Evolutionary conservation across 768 basidiomycete genomes (phyloP).

Genomic region (Punctularia strigosozonata): DNA sequence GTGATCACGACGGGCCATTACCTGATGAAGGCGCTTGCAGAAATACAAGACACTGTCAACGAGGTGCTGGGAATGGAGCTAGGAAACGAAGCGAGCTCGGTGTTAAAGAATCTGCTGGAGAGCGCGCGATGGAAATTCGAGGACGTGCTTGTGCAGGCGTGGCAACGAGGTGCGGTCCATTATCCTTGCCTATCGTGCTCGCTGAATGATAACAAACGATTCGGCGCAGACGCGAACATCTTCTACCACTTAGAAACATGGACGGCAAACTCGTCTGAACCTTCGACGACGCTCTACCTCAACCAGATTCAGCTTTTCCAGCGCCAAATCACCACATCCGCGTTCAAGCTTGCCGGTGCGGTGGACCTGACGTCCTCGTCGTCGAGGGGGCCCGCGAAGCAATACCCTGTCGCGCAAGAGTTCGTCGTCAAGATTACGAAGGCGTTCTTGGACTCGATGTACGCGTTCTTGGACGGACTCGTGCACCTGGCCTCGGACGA

Average conservation of each 20-base stretch:
- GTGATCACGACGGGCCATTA: conserved; percentile 77
- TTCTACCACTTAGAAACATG: conserved; percentile 87
- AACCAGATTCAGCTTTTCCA: conserved; percentile 75
- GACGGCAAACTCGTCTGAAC: conserved; percentile 48
- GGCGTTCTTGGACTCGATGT: conserved; percentile 77
- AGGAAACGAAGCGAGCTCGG: conserved; percentile 56
- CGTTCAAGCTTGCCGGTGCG: conserved; percentile 75
- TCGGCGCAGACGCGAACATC: conserved; percentile 58
- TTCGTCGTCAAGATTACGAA: conserved; percentile 68
- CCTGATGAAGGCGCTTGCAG: conserved; percentile 67
- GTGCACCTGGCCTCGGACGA: conserved; percentile 70
- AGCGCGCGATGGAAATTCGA: conserved; percentile 82
- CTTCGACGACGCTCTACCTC: conserved; percentile 64
- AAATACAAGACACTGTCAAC: conserved; percentile 77
- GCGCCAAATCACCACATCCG: conserved; percentile 58
- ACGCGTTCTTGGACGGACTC: conserved; percentile 79
- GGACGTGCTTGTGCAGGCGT: conserved; percentile 64
- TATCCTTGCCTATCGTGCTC: conserved; percentile 3
- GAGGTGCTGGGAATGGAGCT: conserved; percentile 78
- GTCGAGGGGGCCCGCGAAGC: conserved; percentile 39
- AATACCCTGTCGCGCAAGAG: conserved; percentile 47
- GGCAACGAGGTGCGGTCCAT: conserved; percentile 82
- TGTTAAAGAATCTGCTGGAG: conserved; percentile 64
- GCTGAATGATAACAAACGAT: not conserved
- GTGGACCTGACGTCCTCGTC: conserved; percentile 38